Evolutionary conservation across 2,329 filamentous ascomycete genomes (phyloP), one percentile per base, ranked within the genome.

Genomic region (Westerdykella sp.): DNA sequence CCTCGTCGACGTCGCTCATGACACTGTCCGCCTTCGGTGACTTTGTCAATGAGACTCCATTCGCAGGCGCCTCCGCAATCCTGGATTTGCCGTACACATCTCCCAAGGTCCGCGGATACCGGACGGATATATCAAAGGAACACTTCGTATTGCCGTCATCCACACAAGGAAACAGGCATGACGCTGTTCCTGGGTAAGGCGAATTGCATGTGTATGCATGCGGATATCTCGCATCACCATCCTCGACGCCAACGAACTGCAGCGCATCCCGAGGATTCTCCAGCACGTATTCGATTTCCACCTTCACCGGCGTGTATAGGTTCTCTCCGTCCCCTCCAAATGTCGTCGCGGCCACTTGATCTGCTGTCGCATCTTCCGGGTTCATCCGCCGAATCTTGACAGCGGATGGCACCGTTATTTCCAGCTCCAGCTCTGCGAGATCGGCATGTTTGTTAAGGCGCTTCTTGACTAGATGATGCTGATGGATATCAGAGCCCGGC

Each of bases 171-270:
- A 98, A 98, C 21, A 97, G 80, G 54, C 84, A 90, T 37, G 83
- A 91, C 1, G 88, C 83, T 14, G 81, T 83, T 23, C 90, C 89
- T 0, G 88, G 81, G 48, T 86, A 83, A 34, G 84, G 73, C 2
- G 84, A 85, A 59, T 91, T 89, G 34, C 83, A 84, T 0, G 91
- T 95, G 65, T 95, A 98, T 39, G 87, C 83, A 69, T 98, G 91
- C 0, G 93, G 89, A 64, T 90, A 98, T 48, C 90, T 80, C 43
- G 75, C 75, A 62, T 96, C 91, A 40, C 83, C 79, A 44, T 83
- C 81, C 36, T 88, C 82, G 31, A 93, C 78, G 4, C 93, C 90
- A 13, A 94, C 87, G 67, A 96, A 98, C 47, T 96, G 90, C 45
- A 97, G 67, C 16, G 88, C 91, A 63, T 98, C 93, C 37, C 87